Conservation (phyloP, 129 eudicot species). For the Chrysanthemum seticuspe region DNA sequence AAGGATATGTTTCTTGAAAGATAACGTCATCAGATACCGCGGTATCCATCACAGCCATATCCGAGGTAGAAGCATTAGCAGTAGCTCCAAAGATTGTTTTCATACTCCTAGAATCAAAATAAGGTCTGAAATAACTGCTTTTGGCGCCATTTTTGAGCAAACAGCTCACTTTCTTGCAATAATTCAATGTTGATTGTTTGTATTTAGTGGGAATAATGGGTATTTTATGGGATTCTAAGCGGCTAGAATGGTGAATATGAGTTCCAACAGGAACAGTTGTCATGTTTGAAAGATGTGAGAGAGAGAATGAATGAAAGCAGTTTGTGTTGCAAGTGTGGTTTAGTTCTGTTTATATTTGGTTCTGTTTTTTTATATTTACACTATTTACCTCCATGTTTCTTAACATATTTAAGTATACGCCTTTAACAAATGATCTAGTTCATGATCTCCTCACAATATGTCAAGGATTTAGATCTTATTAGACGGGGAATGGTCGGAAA, state of each 20-base stretch:
- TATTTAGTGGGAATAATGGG: conserved; percentile 27
- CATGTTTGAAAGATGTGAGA: conserved; percentile 32
- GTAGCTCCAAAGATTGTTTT: conserved; percentile 25
- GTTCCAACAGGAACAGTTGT: conserved; percentile 49
- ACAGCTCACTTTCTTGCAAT: conserved; percentile 19
- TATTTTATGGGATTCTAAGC: conserved; percentile 33
- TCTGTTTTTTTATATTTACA: conserved; percentile 16
- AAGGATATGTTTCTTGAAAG: conserved; percentile 40
- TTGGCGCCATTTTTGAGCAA: conserved; percentile 36
- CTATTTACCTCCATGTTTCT: neutral
- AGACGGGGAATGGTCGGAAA: neutral
- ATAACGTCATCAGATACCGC: conserved; percentile 42
- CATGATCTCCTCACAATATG: too few relatives aligned
- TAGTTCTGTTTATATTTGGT: conserved; percentile 25
- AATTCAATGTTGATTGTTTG: conserved; percentile 30
- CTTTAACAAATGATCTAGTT: too few relatives aligned
- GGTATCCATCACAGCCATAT: conserved; percentile 44
- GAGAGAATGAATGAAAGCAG: conserved; percentile 7
- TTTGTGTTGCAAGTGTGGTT: conserved; percentile 6
- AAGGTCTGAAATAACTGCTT: conserved; percentile 25
- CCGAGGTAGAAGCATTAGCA: conserved; percentile 40
- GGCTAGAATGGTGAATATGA: conserved; percentile 40
- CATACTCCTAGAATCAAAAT: conserved; percentile 23
- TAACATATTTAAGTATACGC: neutral
- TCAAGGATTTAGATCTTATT: too few relatives aligned